Evolutionary conservation across 371 early-diverging fungal species (phyloP), one percentile per base, ranked within the genome.

Genomic region (Caulochytrium protostelioides): DNA sequence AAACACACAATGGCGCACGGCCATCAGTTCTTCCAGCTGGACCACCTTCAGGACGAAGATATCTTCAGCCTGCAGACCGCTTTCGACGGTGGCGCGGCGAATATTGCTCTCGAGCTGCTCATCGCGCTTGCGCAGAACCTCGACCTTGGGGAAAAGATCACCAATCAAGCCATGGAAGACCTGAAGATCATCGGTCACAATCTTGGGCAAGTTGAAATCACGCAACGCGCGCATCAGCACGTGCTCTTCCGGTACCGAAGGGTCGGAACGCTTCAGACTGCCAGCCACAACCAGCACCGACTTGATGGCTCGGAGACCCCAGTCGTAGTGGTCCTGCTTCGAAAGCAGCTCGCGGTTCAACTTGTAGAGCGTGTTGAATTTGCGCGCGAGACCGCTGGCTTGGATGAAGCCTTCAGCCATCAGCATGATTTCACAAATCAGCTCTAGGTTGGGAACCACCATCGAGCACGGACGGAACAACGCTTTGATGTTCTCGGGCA

Each of bases 391-490:
- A 3, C 54, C 41, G 34, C 58, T 56, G 5, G 71, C 71, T 47
- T 68, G 66, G 12, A 68, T 54, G 41, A 70, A 70, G 26, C 71
- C 71, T 56, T 70, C 71, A 6, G 71, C 68, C 68, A 70, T 70
- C 22, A 70, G 43, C 66, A 66, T 70, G 52, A 70, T 70, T 68
- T 70, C 71, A 35, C 58, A 59, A 51, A 70, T 70, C 15, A 70
- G 55, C 43, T 70, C 65, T 21, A 70, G 44, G 46, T 70, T 64
- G 26, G 71, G 71, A n/a, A 70, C 69, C 22, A 54, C 54, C 71
- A 70, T 70, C 15, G 69, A 65, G 47, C 71, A 70, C 0, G 71
- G 71, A 6, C 70, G 50, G 59, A 72, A 71, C 7, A 72, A 47
- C 6, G 65, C 66, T 42, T 65, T 71, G 41, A 74, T 59, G 47